Evolutionary conservation across 164 flowering plant species (phyloP).

Genomic region (Chloranthus sessilifolius): DNA sequence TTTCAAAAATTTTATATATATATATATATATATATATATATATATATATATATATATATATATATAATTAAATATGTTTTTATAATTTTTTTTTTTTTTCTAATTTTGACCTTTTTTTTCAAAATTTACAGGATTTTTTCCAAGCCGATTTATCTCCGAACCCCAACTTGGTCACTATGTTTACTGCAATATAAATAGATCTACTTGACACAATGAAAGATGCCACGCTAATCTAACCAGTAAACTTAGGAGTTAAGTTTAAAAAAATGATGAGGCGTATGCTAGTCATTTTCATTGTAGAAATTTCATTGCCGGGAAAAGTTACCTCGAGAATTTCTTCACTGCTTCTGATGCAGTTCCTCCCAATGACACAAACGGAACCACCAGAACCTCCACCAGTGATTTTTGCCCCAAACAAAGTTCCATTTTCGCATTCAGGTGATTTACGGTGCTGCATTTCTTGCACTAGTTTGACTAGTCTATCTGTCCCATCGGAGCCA

Average conservation of each 20-base stretch:
- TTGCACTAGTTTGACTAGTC: conserved; percentile 86
- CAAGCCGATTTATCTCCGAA: too few relatives aligned
- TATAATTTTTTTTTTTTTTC: too few relatives aligned
- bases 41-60: too few relatives aligned
- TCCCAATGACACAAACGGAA: conserved; percentile 78
- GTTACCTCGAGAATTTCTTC: conserved; percentile 80
- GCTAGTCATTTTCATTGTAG: not conserved
- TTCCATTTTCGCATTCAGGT: conserved; percentile 56
- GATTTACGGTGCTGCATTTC: conserved; percentile 68
- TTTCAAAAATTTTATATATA: too few relatives aligned
- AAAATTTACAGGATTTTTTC: too few relatives aligned
- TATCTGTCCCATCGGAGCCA: conserved; percentile 96
- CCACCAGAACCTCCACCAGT: conserved; percentile 99
- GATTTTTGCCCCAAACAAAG: conserved; percentile 89
- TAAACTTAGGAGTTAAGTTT: not conserved
- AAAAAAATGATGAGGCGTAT: not conserved
- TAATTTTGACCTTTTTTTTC: too few relatives aligned
- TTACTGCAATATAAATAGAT: too few relatives aligned
- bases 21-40: too few relatives aligned
- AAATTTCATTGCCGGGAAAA: not conserved
- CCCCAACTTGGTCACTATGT: too few relatives aligned
- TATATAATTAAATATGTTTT: too few relatives aligned
- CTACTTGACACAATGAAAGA: too few relatives aligned
- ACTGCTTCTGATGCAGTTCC: conserved; percentile 66
- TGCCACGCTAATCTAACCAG: too few relatives aligned